Evolutionary conservation across 257 asterid genomes (phyloP), one percentile per base, ranked within the genome.

Genomic region (Przewalskia tangutica): DNA sequence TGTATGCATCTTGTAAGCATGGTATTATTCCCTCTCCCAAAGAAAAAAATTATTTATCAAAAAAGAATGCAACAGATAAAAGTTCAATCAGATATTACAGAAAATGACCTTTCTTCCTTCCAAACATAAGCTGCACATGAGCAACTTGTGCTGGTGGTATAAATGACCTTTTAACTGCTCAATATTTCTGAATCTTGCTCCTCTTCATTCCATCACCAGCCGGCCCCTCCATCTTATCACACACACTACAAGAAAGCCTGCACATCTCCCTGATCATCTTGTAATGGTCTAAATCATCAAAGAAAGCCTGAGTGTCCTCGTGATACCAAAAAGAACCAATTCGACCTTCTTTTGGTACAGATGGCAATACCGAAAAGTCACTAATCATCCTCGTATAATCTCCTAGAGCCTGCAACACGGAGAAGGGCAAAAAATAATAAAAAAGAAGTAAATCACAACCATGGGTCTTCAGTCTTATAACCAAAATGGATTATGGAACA

Each of bases 91-190:
- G 73, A 58, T 59, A 18, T 17, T 73, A 44, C 60, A 73, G 60
- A 81, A 18, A 13, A 62, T 8, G 55, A 94, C 99, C 99, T 96
- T 96, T 53, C 98, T 89, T 83, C 98, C 99, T 90, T 92, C 98
- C 90, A 96, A 88, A 87, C 99, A 96, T 95, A 96, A 87, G 86
- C 92, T 91, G 90, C 99, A 96, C 97, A n/a, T n/a, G n/a, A n/a
- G n/a, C n/a, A n/a, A n/a, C n/a, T n/a, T n/a, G n/a, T n/a, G n/a
- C n/a, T n/a, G n/a, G n/a, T n/a, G n/a, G n/a, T n/a, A n/a, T n/a
- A n/a, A n/a, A n/a, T n/a, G n/a, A n/a, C n/a, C n/a, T n/a, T n/a
- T n/a, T n/a, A n/a, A n/a, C n/a, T n/a, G n/a, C n/a, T n/a, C n/a
- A n/a, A n/a, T n/a, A n/a, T n/a, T n/a, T n/a, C n/a, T n/a, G n/a